Evolutionary conservation across 495 filamentous ascomycete genomes (phyloP).

Genomic region (Usnea hakonensis): DNA sequence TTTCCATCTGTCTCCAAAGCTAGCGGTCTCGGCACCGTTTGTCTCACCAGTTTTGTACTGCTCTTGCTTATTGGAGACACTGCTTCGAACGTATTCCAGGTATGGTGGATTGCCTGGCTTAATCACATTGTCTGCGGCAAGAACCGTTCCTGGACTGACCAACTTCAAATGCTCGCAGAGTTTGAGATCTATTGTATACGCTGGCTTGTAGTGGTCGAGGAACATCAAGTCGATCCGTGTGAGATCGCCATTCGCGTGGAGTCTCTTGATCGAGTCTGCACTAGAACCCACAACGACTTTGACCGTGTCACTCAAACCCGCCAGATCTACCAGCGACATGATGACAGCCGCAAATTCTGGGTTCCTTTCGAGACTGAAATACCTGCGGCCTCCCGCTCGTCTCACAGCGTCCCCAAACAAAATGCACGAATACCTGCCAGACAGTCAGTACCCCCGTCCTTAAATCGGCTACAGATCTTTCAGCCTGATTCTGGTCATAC

Average conservation of each 20-base stretch:
- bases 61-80: conserved; percentile 41
- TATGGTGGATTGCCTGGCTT: conserved; percentile 64
- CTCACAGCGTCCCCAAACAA: conserved; percentile 55
- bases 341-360: conserved; percentile 60
- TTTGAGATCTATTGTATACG: conserved; percentile 59
- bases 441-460: background rate
- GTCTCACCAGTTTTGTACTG: conserved; percentile 30
- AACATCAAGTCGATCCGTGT: conserved; percentile 55
- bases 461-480: background rate
- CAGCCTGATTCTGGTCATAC: conserved; percentile 35
- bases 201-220: conserved; percentile 62
- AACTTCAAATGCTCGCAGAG: conserved; percentile 56
- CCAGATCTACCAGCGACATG: conserved; percentile 51
- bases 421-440: conserved; percentile 51
- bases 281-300: conserved; percentile 57
- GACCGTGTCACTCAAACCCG: conserved; percentile 58
- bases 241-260: conserved; percentile 41
- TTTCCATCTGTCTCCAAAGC: conserved; percentile 29
- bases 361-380: conserved; percentile 58
- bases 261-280: conserved; percentile 44
- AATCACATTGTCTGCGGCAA: conserved; percentile 65
- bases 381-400: conserved; percentile 42
- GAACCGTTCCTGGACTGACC: conserved; percentile 46
- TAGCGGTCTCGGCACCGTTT: conserved; percentile 26
- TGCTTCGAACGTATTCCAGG: conserved; percentile 53